Conservation (phyloP, 192 early-diverging fungal species). For the Entomortierella beljakovae region DNA sequence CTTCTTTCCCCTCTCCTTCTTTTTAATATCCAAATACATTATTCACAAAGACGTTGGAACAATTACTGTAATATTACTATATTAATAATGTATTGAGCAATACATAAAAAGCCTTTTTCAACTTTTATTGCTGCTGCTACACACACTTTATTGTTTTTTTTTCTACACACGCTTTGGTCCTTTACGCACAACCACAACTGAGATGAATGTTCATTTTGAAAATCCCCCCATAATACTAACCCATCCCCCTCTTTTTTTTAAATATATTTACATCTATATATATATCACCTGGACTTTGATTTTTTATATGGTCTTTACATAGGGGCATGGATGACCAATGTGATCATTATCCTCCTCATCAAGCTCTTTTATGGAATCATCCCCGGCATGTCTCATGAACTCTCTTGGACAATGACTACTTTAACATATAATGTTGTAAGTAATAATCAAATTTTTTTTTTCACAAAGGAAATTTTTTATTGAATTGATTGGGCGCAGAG, state of each 20-base stretch:
- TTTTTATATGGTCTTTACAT: background rate
- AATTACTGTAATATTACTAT: background rate
- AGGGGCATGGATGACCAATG: conserved; percentile 94
- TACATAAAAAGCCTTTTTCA: no score
- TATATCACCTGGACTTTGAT: background rate
- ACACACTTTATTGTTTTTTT: no score
- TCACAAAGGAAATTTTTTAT: background rate
- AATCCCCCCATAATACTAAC: no score
- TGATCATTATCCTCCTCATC: conserved; percentile 80
- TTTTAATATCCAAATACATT: background rate
- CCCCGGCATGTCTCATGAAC: conserved; percentile 93
- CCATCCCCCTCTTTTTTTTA: background rate
- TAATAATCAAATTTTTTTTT: conserved; percentile 9
- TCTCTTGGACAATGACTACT: conserved; percentile 97
- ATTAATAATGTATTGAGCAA: no score
- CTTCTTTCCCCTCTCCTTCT: background rate
- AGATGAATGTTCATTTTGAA: no score
- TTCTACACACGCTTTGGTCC: no score
- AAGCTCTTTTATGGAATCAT: conserved; percentile 85
- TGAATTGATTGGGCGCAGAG: background rate
- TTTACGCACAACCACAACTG: no score
- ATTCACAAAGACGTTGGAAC: background rate
- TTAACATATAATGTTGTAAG: conserved; percentile 89
- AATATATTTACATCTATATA: background rate
- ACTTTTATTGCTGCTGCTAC: no score